Base-by-base conservation (phyloP, 2,329 filamentous ascomycete species). In the Botrytis squamosa region DNA sequence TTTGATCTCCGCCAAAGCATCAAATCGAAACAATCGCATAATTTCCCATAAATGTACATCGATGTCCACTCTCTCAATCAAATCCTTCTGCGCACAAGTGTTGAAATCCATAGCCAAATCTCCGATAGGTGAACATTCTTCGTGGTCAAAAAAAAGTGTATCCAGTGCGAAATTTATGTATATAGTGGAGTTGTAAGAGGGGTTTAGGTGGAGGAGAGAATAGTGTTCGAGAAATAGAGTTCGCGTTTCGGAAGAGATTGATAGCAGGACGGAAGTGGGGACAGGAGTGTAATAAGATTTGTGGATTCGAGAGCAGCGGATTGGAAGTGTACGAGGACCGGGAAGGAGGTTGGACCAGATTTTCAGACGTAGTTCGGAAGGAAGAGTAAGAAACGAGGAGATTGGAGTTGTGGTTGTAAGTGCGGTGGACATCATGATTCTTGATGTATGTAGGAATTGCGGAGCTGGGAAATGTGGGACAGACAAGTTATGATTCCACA, bases 91-190 rank as follows among this genome's bases (percentile, higher is more conserved):
- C 22, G 52, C 42, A 29, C 67, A 73, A n/a, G n/a, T 52, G 12
- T 67, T 49, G 3, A 76, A 70, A 67, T 76, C 73, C 20, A 20
- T 38, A 20, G 60, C 59, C 20, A 76, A 57, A 67, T 76, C 73
- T 20, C 75, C 75, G 12, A 46, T 36, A 0, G 75, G 73, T 22
- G 70, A 73, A 55, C 75, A 76, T 38, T 76, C 74, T 52, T 74
- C 59, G 40, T 75, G 63, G n/a, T 75, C 64, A 29, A 76, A 75
- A 63, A 63, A 73, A 5, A 75, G 46, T 18, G 75, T 76, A 18
- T 76, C 75, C 42, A 63, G 55, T 33, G 72, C 38, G 52, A 75
- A 74, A n/a, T 75, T 57, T 20, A 76, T 63, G 62, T 75, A 76
- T 52, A 76, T 67, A 9, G 57, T 74, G 33, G 75, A 76, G 20